Percentiles rank a stretch among this genome's conserved stretches.
Evolutionary conservation across 2,329 filamentous ascomycete species (phyloP).

Genomic region (Aspergillus amoenus): DNA sequence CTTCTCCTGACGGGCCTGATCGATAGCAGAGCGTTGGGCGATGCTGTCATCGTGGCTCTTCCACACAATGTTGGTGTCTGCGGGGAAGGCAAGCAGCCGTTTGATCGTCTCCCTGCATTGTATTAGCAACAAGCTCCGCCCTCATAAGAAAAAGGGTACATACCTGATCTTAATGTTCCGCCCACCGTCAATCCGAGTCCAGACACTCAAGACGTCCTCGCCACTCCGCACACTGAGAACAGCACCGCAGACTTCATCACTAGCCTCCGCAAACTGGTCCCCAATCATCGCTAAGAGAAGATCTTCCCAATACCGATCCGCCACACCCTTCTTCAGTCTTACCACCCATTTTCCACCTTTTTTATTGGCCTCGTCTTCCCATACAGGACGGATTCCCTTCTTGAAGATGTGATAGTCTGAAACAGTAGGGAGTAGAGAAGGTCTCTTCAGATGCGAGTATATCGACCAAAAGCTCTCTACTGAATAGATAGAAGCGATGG

Average conservation of each 20-base stretch:
- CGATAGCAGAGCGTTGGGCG: constrained; percentile 83
- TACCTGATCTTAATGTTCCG: constrained; percentile 96
- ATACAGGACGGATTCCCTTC: constrained; percentile 92
- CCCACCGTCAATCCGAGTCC: constrained; percentile 90
- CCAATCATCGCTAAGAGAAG: constrained; percentile 86
- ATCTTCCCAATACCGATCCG: constrained; percentile 96
- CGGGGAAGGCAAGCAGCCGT: constrained; percentile 78
- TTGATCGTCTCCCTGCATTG: constrained; percentile 81
- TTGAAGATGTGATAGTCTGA: constrained; percentile 99
- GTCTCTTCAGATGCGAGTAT: constrained; percentile 84
- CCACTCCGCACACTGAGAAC: constrained; percentile 93
- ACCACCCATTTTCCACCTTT: constrained; percentile 97
- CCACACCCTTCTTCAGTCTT: constrained; percentile 93
- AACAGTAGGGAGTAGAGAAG: constrained; percentile 82
- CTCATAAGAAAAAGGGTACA: not conserved
- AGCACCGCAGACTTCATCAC: constrained; percentile 91
- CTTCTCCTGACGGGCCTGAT: constrained; percentile 89
- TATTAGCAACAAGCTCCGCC: constrained; percentile 5
- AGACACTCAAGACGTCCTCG: constrained; percentile 96
- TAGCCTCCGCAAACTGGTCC: constrained; percentile 88
- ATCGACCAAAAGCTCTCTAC: constrained; percentile 90
- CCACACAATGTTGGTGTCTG: constrained; percentile 89
- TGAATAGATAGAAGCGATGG: constrained; percentile 76
- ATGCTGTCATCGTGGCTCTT: constrained; percentile 97
- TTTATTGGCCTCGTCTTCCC: constrained; percentile 98